Percentiles rank a stretch among this genome's conserved stretches.
These are phyloP conservation scores for Starmerella tilneyi DNA, from an alignment of 805 yeast genomes.

Conservation along the genomic window DNA sequence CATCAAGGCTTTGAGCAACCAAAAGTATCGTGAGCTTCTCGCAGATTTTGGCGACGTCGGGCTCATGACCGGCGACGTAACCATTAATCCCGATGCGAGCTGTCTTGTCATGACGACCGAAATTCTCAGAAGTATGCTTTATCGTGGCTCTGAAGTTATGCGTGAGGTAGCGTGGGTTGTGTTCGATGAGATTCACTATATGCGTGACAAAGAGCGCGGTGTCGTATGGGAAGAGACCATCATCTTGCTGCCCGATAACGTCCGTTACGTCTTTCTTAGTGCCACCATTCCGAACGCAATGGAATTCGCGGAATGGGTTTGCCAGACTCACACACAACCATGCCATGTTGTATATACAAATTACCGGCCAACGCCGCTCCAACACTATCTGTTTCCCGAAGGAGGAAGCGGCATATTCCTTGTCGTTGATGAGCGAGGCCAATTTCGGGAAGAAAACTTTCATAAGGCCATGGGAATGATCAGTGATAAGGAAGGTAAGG, in stretches of 20 bases:
- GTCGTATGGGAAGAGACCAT: conserved; percentile 99
- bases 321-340: conserved; percentile 88
- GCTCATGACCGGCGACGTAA: conserved; percentile 97
- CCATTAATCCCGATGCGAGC: conserved; percentile 95
- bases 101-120: conserved; percentile 99
- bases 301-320: conserved; percentile 98
- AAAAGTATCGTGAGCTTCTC: conserved; percentile 79
- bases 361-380: conserved; percentile 97
- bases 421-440: conserved; percentile 94
- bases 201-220: conserved; percentile 96
- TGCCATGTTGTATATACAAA: conserved; percentile 98
- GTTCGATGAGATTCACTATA: conserved; percentile 96
- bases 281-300: conserved; percentile 97
- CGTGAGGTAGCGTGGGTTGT: conserved; percentile 98
- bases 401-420: conserved; percentile 96
- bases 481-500: conserved; percentile 61
- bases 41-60: conserved; percentile 97
- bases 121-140: conserved; percentile 90
- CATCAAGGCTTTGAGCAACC: conserved; percentile 87
- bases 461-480: conserved; percentile 97
- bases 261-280: conserved; percentile 82
- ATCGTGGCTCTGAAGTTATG: conserved; percentile 95
- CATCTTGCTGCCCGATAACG: conserved; percentile 89
- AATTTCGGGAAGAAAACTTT: conserved; percentile 92
- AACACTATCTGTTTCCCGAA: conserved; percentile 96